Conservation (phyloP, 73 alveolate genomes). For the Paramecium sonneborni region DNA sequence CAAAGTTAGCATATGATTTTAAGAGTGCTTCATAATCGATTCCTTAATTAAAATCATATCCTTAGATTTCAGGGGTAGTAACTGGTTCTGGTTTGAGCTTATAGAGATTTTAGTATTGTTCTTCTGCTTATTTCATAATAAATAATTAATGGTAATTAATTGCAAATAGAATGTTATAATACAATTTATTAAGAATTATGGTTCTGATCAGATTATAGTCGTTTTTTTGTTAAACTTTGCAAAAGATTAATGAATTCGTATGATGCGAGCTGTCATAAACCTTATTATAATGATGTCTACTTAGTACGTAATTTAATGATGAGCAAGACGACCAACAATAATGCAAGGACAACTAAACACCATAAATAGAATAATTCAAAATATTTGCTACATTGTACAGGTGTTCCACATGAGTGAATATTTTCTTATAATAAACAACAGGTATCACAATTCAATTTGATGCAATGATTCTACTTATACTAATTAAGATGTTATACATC, state of each 20-base stretch:
- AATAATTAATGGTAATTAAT: too few species aligned
- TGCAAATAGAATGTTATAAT: too few species aligned
- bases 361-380: slow-evolving; percentile 3
- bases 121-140: not conserved
- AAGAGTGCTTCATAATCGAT: slow-evolving; percentile 81
- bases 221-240: not conserved
- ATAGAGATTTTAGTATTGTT: not conserved
- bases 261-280: not conserved
- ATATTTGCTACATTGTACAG: not conserved
- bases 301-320: not conserved
- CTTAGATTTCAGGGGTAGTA: slow-evolving; percentile 72
- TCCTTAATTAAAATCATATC: slow-evolving; percentile 97
- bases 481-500: not conserved
- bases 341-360: not conserved
- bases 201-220: not conserved
- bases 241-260: not conserved
- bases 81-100: slow-evolving; percentile 61
- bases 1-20: slow-evolving; percentile 74
- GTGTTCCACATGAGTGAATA: not conserved
- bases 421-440: not conserved
- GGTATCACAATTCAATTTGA: not conserved
- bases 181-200: not conserved
- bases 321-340: not conserved
- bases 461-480: not conserved
- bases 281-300: not conserved